A percentile compares a stretch with the other conserved stretches of the same genome.
phyloP scores from a whole-genome alignment of 257 asterid genomes.

The Solanum chaucha region DNA sequence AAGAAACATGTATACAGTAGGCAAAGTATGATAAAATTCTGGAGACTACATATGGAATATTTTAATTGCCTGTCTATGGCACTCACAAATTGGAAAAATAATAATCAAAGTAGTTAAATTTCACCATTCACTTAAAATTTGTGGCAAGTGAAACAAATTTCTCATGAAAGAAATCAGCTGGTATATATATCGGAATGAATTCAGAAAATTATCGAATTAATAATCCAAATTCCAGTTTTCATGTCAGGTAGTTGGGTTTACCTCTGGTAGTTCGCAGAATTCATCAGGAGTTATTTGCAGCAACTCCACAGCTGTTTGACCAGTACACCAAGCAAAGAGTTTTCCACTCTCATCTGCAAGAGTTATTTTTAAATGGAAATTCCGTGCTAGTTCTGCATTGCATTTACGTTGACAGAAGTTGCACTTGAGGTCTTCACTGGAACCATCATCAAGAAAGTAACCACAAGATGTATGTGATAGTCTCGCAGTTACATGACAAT shows the following conservation, averaged over 20 bases:
- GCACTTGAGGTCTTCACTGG: conserved; percentile 42
- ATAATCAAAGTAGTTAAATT: not conserved
- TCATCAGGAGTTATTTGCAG: conserved; percentile 82
- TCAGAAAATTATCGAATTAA: not conserved
- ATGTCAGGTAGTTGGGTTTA: conserved; percentile 8
- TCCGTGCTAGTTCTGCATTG: conserved; percentile 42
- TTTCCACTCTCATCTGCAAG: conserved; percentile 63
- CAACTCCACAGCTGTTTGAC: conserved; percentile 85
- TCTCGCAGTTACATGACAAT: conserved; percentile 58
- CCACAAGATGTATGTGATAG: conserved; percentile 62
- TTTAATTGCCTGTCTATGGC: not conserved
- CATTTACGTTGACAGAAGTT: conserved; percentile 47
- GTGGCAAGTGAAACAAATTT: not conserved
- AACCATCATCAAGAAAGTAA: conserved; percentile 30
- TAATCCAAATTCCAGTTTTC: not conserved
- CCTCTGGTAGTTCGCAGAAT: conserved; percentile 73
- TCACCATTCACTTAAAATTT: not conserved
- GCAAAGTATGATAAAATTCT: not conserved
- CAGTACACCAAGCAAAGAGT: conserved; percentile 70
- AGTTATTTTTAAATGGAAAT: conserved; percentile 52
- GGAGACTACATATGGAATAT: not conserved
- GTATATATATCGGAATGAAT: not conserved
- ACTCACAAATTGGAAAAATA: not conserved
- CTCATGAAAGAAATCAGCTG: not conserved
- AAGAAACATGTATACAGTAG: not conserved